Percentiles rank a stretch among this genome's conserved stretches.
These are phyloP conservation scores for Fusarium sp. DNA, from an alignment of 2,329 filamentous ascomycete genomes.

Conservation along the genomic window DNA sequence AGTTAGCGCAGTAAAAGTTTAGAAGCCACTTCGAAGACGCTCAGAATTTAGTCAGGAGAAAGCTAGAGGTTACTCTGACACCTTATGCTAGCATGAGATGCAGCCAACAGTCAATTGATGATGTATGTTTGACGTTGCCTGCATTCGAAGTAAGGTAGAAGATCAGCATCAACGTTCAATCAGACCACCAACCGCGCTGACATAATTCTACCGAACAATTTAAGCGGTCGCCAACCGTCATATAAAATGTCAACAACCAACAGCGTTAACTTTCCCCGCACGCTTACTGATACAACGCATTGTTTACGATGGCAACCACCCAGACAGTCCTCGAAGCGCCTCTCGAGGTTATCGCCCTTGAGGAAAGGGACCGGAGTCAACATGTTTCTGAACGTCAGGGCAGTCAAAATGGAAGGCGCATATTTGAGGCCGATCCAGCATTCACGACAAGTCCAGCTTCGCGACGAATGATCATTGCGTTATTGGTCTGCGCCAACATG, in stretches of 20 bases:
- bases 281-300: accelerated
- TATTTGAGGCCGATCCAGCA: slow-evolving; percentile 14
- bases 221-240: background rate
- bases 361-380: background rate
- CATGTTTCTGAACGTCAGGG: accelerated
- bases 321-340: background rate
- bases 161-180: background rate
- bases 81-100: no score
- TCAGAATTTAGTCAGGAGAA: no score
- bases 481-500: slow-evolving; percentile 18
- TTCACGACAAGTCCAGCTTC: slow-evolving; percentile 17
- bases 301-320: background rate
- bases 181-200: background rate
- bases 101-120: no score
- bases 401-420: background rate
- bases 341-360: background rate
- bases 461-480: slow-evolving; percentile 6
- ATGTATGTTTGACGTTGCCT: no score
- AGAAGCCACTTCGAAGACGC: background rate
- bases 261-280: background rate
- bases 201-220: slow-evolving; percentile 11
- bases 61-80: no score
- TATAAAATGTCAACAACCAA: background rate
- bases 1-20: no score
- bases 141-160: background rate